phyloP scores from a whole-genome alignment of 2,329 filamentous ascomycete species.

The Dactylellina leptospora region DNA sequence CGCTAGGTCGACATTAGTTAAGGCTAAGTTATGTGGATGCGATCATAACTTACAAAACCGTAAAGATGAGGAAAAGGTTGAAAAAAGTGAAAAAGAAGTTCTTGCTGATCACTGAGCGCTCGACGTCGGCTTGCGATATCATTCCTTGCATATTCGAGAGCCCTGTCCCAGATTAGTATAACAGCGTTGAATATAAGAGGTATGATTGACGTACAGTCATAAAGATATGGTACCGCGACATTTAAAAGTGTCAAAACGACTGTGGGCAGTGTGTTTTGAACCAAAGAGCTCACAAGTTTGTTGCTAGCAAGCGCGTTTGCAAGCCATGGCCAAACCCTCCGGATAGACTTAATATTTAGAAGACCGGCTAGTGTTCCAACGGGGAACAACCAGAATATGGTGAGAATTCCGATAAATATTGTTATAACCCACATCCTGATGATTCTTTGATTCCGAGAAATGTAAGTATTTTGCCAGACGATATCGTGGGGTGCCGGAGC shows the following conservation, averaged over 20 bases:
- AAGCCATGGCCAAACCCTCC: conserved; percentile 75
- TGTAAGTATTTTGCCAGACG: conserved; percentile 94
- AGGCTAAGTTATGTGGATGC: neutral
- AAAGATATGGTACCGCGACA: conserved; percentile 88
- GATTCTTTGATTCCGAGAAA: conserved; percentile 76
- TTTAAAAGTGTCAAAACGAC: conserved; percentile 86
- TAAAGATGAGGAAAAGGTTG: conserved; percentile 97
- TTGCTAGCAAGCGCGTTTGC: conserved; percentile 74
- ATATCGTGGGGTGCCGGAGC: conserved; percentile 90
- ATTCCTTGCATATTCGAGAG: conserved; percentile 91
- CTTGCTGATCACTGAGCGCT: conserved; percentile 93
- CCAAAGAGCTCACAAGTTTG: conserved; percentile 75
- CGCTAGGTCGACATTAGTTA: conserved; percentile 58
- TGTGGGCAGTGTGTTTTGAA: conserved; percentile 88
- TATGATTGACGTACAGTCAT: conserved; percentile 77
- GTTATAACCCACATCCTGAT: conserved; percentile 85
- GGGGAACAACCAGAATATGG: conserved; percentile 85
- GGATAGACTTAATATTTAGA: conserved; percentile 81
- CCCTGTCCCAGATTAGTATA: conserved; percentile 60
- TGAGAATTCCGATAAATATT: conserved; percentile 80
- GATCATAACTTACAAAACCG: conserved; percentile 68
- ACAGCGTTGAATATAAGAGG: neutral
- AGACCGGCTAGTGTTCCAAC: conserved; percentile 80
- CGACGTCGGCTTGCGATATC: conserved; percentile 92
- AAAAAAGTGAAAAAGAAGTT: conserved; percentile 99